Evolutionary conservation across 2,329 filamentous ascomycete species (phyloP), one percentile per base, ranked within the genome.

Genomic region (Pseudogymnoascus sp.): DNA sequence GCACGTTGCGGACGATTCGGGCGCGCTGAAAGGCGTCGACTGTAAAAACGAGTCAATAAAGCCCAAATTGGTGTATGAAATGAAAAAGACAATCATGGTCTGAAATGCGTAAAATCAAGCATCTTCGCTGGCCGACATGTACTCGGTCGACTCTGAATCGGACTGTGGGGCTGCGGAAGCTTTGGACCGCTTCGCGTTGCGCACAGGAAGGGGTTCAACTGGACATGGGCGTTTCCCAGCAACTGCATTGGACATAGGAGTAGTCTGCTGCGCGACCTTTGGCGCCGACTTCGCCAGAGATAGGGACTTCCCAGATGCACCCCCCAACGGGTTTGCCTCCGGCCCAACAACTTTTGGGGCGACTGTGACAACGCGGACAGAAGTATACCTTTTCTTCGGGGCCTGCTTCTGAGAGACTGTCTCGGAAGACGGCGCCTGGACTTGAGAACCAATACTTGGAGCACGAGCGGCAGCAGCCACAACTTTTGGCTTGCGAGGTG

Each of bases 401-500:
- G n/a, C 25, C 25, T 34, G 25, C 25, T 34, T 57, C 25, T 11
- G 51, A 57, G 51, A 13, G 10, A 57, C 51, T 57, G 10, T 34
- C 51, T 57, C 51, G 6, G 51, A 34, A 34, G n/a, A 2, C 5
- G 51, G 51, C 51, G 51, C 28, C n/a, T 21, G 51, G n/a, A 14
- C 28, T 34, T 57, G n/a, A 19, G 28, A 34, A 7, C 10, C 51
- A 31, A 21, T 34, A 34, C 28, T 19, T 34, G 25, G 51, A 19
- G 51, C 28, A 57, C 10, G 51, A 57, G n/a, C 28, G 5, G 28
- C 28, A 34, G 51, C 6, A 57, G 51, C 51, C 51, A 34, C 6
- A 10, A 34, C 51, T 57, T 57, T 57, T 41, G 34, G 34, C 60
- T 61, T 61, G 19, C 60, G 34, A 19, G 60, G 60, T 57, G 28